phyloP scores from a whole-genome alignment of 2,329 filamentous ascomycete species.

The Neopestalotiopsis clavispora region DNA sequence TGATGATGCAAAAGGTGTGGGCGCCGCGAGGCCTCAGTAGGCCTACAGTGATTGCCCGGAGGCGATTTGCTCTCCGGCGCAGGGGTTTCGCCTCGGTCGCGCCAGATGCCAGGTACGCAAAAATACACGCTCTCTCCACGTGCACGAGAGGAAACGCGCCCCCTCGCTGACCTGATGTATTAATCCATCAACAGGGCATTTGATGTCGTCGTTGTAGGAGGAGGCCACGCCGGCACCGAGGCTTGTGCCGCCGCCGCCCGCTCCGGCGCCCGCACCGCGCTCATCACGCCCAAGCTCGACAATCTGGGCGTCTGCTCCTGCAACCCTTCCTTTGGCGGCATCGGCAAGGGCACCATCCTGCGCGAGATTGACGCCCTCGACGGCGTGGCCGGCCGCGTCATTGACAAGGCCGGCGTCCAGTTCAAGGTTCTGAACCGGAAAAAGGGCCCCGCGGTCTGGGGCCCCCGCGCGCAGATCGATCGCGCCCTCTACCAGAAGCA shows the following conservation, averaged over 20 bases:
- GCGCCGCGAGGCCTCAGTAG: constrained; percentile 32
- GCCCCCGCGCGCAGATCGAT: constrained; percentile 94
- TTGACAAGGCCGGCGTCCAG: constrained; percentile 94
- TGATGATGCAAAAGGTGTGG: constrained; percentile 37
- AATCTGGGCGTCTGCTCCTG: constrained; percentile 96
- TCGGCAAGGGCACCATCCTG: constrained; percentile 95
- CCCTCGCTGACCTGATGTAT: neutral
- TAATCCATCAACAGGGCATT: constrained; percentile 60
- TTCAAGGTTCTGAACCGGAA: constrained; percentile 87
- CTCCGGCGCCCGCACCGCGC: constrained; percentile 83
- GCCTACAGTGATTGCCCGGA: constrained; percentile 24
- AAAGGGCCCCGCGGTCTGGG: constrained; percentile 97
- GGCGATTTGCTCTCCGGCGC: constrained; percentile 22
- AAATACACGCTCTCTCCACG: neutral
- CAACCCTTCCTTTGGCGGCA: constrained; percentile 97
- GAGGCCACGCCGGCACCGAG: constrained; percentile 94
- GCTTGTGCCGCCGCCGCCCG: constrained; percentile 90
- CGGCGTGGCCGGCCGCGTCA: constrained; percentile 83
- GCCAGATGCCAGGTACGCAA: constrained; percentile 35
- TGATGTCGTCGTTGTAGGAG: constrained; percentile 95
- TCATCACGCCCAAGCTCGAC: constrained; percentile 85
- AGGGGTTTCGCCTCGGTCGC: constrained; percentile 38
- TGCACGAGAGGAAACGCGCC: neutral
- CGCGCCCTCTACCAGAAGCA: constrained; percentile 84
- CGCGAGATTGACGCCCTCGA: constrained; percentile 95